Conservation (phyloP, 306 rosid species). For the Prosopis cineraria region DNA sequence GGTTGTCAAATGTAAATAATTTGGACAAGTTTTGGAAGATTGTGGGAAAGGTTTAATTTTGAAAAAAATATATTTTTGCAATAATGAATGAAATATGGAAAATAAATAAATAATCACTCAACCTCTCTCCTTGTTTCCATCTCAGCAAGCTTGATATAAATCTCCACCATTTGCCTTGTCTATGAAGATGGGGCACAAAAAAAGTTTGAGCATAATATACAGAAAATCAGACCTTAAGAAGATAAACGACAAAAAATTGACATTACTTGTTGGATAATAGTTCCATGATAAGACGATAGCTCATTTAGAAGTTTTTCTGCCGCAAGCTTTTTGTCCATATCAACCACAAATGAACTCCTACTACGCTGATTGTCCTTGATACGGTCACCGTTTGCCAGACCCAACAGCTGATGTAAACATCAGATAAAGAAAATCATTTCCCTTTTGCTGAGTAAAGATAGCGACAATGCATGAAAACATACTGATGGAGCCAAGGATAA, state of each 20-base stretch:
- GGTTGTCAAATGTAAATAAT: slow-evolving; percentile 6
- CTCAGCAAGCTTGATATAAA: slow-evolving; percentile 94
- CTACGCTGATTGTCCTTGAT: slow-evolving; percentile 88
- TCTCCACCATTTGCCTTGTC: slow-evolving; percentile 97
- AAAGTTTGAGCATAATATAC: slow-evolving; percentile 13
- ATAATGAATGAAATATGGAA: slow-evolving; percentile 29
- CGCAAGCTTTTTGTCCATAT: slow-evolving; percentile 90
- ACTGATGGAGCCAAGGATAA: background rate
- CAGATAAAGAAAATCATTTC: background rate
- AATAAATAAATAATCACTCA: slow-evolving; percentile 30
- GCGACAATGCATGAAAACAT: slow-evolving; percentile 20
- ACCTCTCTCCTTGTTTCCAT: slow-evolving; percentile 91
- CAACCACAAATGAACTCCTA: slow-evolving; percentile 88
- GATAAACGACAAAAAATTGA: background rate
- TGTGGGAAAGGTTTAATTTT: slow-evolving; percentile 13
- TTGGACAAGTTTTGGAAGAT: slow-evolving; percentile 9
- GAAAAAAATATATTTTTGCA: slow-evolving; percentile 16
- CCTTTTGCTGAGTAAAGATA: slow-evolving; percentile 4
- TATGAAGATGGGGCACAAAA: slow-evolving; percentile 25
- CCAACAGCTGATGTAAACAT: slow-evolving; percentile 65
- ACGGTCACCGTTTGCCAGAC: slow-evolving; percentile 89
- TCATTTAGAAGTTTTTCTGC: slow-evolving; percentile 83
- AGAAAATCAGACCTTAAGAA: slow-evolving; percentile 20
- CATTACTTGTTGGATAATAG: slow-evolving; percentile 70
- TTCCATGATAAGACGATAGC: slow-evolving; percentile 73